These are phyloP conservation scores for Boletus rubropictus DNA, from an alignment of 768 basidiomycete species.

Conservation along the genomic window DNA sequence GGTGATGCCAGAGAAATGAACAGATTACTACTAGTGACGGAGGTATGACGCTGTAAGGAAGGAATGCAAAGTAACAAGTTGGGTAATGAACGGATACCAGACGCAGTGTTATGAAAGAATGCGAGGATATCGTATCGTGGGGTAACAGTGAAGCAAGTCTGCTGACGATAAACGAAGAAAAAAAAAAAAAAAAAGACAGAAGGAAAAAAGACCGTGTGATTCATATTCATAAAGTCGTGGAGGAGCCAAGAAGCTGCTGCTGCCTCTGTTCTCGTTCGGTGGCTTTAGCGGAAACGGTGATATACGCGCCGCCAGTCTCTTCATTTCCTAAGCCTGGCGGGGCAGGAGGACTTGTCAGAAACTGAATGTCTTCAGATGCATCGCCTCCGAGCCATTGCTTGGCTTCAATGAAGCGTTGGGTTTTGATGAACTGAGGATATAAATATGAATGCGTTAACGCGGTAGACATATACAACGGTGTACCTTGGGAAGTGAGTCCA, in stretches of 20 bases:
- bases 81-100: slow-evolving; percentile 20
- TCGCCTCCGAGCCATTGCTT: slow-evolving; percentile 76
- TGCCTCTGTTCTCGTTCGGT: slow-evolving; percentile 53
- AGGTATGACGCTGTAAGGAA: slow-evolving; percentile 24
- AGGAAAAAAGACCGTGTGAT: slow-evolving; percentile 10
- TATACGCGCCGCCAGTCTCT: slow-evolving; percentile 78
- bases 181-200: not conserved
- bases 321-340: slow-evolving; percentile 68
- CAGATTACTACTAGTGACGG: slow-evolving; percentile 28
- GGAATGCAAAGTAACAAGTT: slow-evolving; percentile 20
- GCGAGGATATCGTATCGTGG: slow-evolving; percentile 27
- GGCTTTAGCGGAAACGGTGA: slow-evolving; percentile 78
- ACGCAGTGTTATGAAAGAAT: slow-evolving; percentile 20
- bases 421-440: slow-evolving; percentile 73
- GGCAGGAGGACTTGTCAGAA: slow-evolving; percentile 51
- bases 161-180: slow-evolving; percentile 11
- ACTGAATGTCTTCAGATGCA: slow-evolving; percentile 57
- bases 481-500: slow-evolving; percentile 97
- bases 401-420: slow-evolving; percentile 72
- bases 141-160: slow-evolving; percentile 22
- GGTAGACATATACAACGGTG: slow-evolving; percentile 12
- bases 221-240: slow-evolving; percentile 26
- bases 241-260: slow-evolving; percentile 21
- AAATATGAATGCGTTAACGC: slow-evolving; percentile 7
- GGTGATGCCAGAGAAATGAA: slow-evolving; percentile 19